Conservation (phyloP, 148 eudicot genomes). For the Silene uniflora region DNA sequence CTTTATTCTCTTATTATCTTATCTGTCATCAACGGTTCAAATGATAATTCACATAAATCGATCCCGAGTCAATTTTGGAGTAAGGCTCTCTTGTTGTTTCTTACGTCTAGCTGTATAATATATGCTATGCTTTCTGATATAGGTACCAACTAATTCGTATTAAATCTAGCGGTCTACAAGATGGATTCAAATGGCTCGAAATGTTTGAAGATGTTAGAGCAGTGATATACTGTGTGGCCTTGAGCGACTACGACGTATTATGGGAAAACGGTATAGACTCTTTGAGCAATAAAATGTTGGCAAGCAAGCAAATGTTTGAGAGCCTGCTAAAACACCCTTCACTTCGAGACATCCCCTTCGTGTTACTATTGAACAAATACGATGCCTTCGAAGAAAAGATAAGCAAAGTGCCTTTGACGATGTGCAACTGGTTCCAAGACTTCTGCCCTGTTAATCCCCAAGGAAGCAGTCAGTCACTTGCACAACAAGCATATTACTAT, state of each 20-base stretch:
- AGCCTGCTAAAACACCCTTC: slow-evolving; percentile 71
- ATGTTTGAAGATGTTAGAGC: slow-evolving; percentile 95
- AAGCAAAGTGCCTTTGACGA: slow-evolving; percentile 44
- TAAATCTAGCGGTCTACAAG: slow-evolving; percentile 74
- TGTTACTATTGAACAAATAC: slow-evolving; percentile 73
- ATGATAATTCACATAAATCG: no score
- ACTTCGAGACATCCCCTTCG: slow-evolving; percentile 71
- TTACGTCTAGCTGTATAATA: neutral
- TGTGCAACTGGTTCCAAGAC: slow-evolving; percentile 79
- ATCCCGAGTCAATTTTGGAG: neutral
- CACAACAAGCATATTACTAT: slow-evolving; percentile 83
- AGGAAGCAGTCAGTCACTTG: slow-evolving; percentile 67
- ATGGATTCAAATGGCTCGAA: slow-evolving; percentile 92
- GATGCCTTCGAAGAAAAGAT: slow-evolving; percentile 86
- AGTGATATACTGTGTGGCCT: slow-evolving; percentile 64
- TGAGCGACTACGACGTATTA: slow-evolving; percentile 75
- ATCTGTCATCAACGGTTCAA: neutral
- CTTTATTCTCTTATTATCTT: neutral
- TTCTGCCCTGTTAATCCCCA: slow-evolving; percentile 66
- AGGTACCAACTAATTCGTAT: slow-evolving; percentile 89
- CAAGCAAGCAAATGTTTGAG: slow-evolving; percentile 76
- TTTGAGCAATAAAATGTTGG: slow-evolving; percentile 65
- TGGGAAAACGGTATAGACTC: slow-evolving; percentile 36
- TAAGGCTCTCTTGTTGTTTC: neutral
- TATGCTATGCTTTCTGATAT: neutral